These are phyloP conservation scores for Juglanconis sp. DNA, from an alignment of 2,329 filamentous ascomycete genomes.

Conservation along the genomic window DNA sequence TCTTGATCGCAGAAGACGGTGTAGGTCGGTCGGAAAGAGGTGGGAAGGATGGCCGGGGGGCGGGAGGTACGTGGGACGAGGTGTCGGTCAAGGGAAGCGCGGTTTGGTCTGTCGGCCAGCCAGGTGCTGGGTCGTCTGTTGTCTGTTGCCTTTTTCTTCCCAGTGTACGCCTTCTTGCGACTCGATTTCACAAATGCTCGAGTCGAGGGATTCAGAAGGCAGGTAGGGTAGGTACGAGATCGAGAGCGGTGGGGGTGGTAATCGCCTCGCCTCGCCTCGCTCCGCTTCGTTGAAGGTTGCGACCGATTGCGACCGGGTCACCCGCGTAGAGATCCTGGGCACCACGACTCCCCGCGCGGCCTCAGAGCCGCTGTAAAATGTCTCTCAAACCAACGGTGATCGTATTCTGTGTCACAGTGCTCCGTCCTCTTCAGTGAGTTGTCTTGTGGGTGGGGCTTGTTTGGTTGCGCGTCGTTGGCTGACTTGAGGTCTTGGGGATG, in stretches of 20 bases:
- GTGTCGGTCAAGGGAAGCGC: not conserved
- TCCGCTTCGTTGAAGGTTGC: not conserved
- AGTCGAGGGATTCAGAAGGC: not conserved
- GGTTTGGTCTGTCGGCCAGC: not conserved
- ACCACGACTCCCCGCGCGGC: conserved; percentile 19
- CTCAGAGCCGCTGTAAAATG: conserved; percentile 13
- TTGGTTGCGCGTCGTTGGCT: conserved; percentile 3
- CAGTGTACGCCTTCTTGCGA: not conserved
- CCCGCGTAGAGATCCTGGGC: conserved; percentile 15
- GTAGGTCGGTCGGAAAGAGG: not conserved
- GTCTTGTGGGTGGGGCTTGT: conserved; percentile 2
- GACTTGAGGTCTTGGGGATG: conserved; percentile 5
- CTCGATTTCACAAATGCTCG: not conserved
- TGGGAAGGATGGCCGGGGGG: not conserved
- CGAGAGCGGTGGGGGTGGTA: not conserved
- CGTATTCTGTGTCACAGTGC: conserved; percentile 1
- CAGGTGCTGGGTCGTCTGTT: not conserved
- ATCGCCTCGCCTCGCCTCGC: not conserved
- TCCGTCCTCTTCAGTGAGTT: not conserved
- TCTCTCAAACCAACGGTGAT: conserved; percentile 5
- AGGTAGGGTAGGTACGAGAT: not conserved
- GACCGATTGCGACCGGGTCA: not conserved
- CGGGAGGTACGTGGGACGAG: not conserved
- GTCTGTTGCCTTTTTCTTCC: not conserved
- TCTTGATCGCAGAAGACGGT: conserved; percentile 29